Evolutionary conservation across 352 stramenopile species (phyloP), one percentile per base, ranked within the genome.

Genomic region (Phytophthora capsici): DNA sequence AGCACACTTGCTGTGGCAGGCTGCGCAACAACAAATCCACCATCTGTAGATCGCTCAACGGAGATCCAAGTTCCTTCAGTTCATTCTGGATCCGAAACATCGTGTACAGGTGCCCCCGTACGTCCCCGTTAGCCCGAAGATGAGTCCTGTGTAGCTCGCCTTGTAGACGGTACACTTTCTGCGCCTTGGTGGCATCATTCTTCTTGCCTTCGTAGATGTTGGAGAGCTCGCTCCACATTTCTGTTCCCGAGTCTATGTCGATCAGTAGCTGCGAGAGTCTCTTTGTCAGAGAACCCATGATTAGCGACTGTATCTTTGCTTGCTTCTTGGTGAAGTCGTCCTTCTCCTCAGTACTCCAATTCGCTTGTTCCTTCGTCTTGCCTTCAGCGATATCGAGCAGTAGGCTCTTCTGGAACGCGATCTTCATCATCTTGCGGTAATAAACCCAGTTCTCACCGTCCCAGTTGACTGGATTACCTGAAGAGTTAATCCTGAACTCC

Each of bases 391-490:
- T 59, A n/a, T 58, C 16, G 7, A 61, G 20, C 25, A 61, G n/a
- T n/a, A 46, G 16, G 1, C 36, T 14, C 45, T n/a, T 43, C 41
- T 67, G 20, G 25, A 57, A 66, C 1, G 23, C 32, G 0, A 46
- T 26, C 5, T 23, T 47, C 59, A 67, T 67, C 6, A 1, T 12
- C 4, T 66, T 19, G 48, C 59, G 54, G 41, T 66, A 66, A 46
- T 60, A 66, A n/a, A 36, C 7, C 44, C 45, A 60, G 26, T 61
- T 34, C n/a, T 68, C 43, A n/a, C 43, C 50, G 9, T 57, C 22
- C 59, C 49, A 60, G 6, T 44, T 1, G n/a, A 57, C 59, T 30
- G 45, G 58, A 28, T 2, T 67, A 9, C 43, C 51, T 0, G 22
- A 47, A 8, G 59, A 67, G 7, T 16, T 25, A 8, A 61, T 61